Evolutionary conservation across 2,329 filamentous ascomycete species (phyloP).

Genomic region (Sclerotinia borealis): DNA sequence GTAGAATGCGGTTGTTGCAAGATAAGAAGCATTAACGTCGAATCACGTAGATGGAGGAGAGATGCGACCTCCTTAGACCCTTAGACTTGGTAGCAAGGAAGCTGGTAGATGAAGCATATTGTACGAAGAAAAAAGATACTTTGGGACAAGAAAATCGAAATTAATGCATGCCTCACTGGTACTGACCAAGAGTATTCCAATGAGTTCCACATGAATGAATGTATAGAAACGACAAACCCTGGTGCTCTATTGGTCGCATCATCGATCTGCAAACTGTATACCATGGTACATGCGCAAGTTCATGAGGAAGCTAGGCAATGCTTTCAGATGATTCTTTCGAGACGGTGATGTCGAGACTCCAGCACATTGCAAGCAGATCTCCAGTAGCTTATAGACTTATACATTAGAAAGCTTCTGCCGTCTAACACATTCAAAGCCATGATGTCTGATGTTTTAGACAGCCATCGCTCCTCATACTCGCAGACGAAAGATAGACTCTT

Average conservation of each 20-base stretch:
- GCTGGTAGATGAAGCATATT: neutral
- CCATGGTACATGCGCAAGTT: neutral
- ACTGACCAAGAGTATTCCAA: neutral
- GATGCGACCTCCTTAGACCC: neutral
- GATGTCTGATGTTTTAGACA: neutral
- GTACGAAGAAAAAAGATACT: neutral
- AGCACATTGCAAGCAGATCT: neutral
- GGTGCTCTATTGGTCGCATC: neutral
- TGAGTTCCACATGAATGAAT: neutral
- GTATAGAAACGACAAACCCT: neutral
- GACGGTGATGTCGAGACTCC: neutral
- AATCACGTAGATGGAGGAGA: neutral
- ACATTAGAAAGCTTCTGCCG: neutral
- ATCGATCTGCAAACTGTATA: neutral
- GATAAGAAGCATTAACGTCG: neutral
- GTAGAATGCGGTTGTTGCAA: neutral
- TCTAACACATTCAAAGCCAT: neutral
- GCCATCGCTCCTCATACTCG: neutral
- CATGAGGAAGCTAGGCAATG: neutral
- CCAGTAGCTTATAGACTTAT: neutral
- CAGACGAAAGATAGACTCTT: neutral
- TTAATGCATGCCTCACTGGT: neutral
- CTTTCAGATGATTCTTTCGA: neutral
- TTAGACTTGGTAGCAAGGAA: neutral
- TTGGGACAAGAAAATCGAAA: neutral